Evolutionary conservation across 2,329 filamentous ascomycete species (phyloP).

Genomic region (Apiospora saccharicola): DNA sequence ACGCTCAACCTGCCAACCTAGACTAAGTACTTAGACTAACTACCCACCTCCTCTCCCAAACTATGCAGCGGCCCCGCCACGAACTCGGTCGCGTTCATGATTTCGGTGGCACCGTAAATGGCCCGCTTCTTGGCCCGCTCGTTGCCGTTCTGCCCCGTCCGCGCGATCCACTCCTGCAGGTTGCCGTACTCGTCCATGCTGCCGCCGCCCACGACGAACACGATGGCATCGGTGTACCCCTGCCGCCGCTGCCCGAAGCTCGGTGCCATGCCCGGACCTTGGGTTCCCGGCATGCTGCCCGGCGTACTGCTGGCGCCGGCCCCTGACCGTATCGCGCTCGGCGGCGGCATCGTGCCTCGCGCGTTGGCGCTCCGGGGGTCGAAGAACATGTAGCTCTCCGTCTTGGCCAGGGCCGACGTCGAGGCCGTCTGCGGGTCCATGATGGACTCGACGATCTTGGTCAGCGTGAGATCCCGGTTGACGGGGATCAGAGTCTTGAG

Average conservation of each 20-base stretch:
- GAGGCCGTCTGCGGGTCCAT: constrained; percentile 95
- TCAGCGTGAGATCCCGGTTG: constrained; percentile 94
- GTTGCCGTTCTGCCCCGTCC: constrained; percentile 60
- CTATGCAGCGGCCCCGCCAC: constrained; percentile 69
- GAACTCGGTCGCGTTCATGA: constrained; percentile 74
- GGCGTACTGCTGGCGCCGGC: constrained; percentile 49
- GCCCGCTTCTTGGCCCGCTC: constrained; percentile 75
- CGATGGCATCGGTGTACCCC: constrained; percentile 87
- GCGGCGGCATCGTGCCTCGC: constrained; percentile 87
- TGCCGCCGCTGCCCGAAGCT: constrained; percentile 92
- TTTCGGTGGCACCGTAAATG: constrained; percentile 92
- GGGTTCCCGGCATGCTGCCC: constrained; percentile 52
- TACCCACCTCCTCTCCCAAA: constrained; percentile 64
- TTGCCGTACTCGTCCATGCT: constrained; percentile 99
- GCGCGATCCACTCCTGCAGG: constrained; percentile 91
- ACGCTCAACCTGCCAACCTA: too few relatives aligned
- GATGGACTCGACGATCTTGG: constrained; percentile 96
- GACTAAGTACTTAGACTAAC: too few relatives aligned
- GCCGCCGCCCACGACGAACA: constrained; percentile 94
- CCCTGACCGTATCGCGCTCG: constrained; percentile 63
- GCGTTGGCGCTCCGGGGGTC: constrained; percentile 94
- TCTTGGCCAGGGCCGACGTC: constrained; percentile 92
- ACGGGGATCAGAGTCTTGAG: constrained; percentile 98
- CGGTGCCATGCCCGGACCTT: constrained; percentile 71
- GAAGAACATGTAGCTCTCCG: constrained; percentile 96